Base-by-base conservation (phyloP, 768 basidiomycete genomes). In the Agaricus subrufescens region DNA sequence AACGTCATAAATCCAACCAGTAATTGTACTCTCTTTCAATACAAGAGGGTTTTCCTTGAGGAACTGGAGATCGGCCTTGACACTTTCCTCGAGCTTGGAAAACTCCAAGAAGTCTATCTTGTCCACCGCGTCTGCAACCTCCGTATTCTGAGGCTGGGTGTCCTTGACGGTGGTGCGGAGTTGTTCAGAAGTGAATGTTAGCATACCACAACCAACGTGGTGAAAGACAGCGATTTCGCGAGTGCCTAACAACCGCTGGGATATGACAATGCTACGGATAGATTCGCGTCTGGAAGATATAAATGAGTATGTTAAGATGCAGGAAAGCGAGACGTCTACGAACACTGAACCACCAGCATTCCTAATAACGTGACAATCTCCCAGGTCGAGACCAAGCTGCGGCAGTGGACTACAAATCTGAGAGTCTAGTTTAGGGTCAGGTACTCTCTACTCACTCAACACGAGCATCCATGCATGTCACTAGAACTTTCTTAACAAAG, bases 381-480 rank as follows among this genome's bases (percentile, higher is more conserved):
- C 87, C 34, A 86, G 76, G 15, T 82, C 70, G 51, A 87, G 73
- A 14, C 84, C 85, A 19, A 87, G 75, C 46, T 83, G 78, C 10
- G 77, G 71, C 38, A 78, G 79, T 29, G 82, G 81, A 62, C 84
- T 85, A 62, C 46, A 52, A 15, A 8, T 46, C 50, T 54, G 50
- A 29, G 62, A 42, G 47, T 49, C 27, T 42, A 46, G 46, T 29
- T 37, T 25, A 14, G 55, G 29, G 29, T 37, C 7, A 7, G 30
- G 30, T 52, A 57, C 4, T 26, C 3, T 15, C 29, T 11, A 6
- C 73, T 64, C 64, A 86, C 84, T 87, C 81, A 60, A 88, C 73
- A 51, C 87, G 82, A 49, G 85, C 84, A 66, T 88, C 87, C 86
- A 88, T 90, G 71, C 85, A 87, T 19, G 84, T 85, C 29, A 85